Evolutionary conservation across 208 protist species (phyloP), one percentile per base, ranked within the genome.

Genomic region (Trichomonas tenax): DNA sequence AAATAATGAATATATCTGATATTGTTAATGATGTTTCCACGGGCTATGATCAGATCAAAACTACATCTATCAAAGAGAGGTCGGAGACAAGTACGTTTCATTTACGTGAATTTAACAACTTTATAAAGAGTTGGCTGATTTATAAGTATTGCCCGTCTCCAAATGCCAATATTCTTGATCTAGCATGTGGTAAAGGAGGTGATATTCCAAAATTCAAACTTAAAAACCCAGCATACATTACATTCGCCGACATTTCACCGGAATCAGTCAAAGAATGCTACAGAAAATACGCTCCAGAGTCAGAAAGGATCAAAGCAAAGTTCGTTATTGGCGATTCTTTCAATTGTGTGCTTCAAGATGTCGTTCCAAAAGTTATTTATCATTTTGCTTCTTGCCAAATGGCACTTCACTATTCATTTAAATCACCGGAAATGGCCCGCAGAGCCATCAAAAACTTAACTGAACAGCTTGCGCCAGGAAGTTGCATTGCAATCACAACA

Each of bases 21-120:
- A n/a, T n/a, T n/a, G 58, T 72, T 72, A 72, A 72, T 72, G 26
- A 17, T 6, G 58, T 72, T 6, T 17, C 58, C 8, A 21, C 11
- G 8, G 58, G 58, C 4, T 72, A 72, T 72, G 26, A 72, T 72
- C 58, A n/a, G 26, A 72, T n/a, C 58, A 72, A 72, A 72, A 31
- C 58, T 6, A 72, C 58, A 31, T 72, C 58, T n/a, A 4, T 72
- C 26, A 72, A 72, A 21, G 58, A 72, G 26, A 72, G 58, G 26
- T 14, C 81, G 11, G 36, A 36, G 41, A 36, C n/a, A 23, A 41
- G 3, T 8, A 84, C 36, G 41, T 40, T 40, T 84, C 82, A 89
- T 89, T 31, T 89, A n/a, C 23, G 82, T 26, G n/a, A 89, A n/a
- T 89, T 89, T 46, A 89, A 89, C 40, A 89, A 89, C 82, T 89